These are phyloP conservation scores for Fistulifera pelliculosa DNA, from an alignment of 108 stramenopile genomes.

Conservation along the genomic window DNA sequence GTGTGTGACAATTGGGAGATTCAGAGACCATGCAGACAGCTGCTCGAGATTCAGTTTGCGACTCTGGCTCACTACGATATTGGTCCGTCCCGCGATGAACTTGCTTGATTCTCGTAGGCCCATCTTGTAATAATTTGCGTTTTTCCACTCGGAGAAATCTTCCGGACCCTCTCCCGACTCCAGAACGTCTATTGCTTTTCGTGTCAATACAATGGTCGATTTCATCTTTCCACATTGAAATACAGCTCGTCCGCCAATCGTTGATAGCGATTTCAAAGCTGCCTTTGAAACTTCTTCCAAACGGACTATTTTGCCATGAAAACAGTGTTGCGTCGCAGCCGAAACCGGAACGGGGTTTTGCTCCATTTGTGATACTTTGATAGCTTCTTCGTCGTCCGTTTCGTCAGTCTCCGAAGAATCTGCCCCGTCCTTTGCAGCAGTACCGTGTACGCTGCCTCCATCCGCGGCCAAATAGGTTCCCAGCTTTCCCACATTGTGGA, in stretches of 20 bases:
- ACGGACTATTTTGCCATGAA: not conserved
- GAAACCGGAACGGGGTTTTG: no score
- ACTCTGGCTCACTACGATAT: constrained; percentile 3
- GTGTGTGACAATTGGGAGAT: constrained; percentile 8
- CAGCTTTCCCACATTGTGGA: constrained; percentile 5
- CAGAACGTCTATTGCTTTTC: not conserved
- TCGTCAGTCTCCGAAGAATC: constrained; percentile 1
- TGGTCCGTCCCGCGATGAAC: not conserved
- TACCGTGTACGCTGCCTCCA: not conserved
- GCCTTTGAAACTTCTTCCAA: not conserved
- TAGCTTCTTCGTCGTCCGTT: constrained; percentile 17
- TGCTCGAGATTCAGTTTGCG: constrained; percentile 3
- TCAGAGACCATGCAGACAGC: constrained; percentile 13
- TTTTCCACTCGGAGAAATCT: not conserved
- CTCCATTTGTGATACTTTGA: not conserved
- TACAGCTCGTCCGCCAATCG: not conserved
- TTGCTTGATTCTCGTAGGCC: not conserved
- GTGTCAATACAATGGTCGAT: constrained; percentile 12
- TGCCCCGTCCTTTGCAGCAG: not conserved
- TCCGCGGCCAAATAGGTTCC: constrained; percentile 11
- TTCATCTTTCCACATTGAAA: constrained; percentile 17
- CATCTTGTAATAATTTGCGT: no score
- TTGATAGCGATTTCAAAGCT: not conserved
- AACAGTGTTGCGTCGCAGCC: no score
- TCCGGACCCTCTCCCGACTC: not conserved